Percentiles rank a stretch among this genome's conserved stretches.
Evolutionary conservation across 2,329 filamentous ascomycete genomes (phyloP).

Genomic region (Nothopassalora personata): DNA sequence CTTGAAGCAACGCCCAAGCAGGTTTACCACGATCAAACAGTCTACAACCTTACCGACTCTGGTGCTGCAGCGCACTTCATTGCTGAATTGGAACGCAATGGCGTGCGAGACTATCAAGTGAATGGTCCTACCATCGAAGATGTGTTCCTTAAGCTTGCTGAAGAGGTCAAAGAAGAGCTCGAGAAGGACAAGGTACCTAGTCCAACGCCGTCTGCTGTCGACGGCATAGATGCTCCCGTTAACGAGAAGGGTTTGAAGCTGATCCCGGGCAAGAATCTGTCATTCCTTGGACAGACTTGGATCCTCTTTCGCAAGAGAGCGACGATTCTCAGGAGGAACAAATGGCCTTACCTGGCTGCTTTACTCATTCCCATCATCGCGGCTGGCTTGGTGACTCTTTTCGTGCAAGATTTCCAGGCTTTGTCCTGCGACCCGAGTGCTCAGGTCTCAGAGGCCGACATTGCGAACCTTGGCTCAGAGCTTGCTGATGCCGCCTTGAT

Average conservation of each 20-base stretch:
- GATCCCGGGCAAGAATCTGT: conserved; percentile 66
- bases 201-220: conserved; percentile 19
- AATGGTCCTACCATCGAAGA: conserved; percentile 88
- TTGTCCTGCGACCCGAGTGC: conserved; percentile 44
- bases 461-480: conserved; percentile 19
- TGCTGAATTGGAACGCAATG: conserved; percentile 58
- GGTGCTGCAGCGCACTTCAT: conserved; percentile 67
- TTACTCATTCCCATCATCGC: conserved; percentile 74
- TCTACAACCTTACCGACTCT: conserved; percentile 67
- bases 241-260: conserved; percentile 34
- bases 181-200: conserved; percentile 26
- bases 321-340: conserved; percentile 72
- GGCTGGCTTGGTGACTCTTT: conserved; percentile 71
- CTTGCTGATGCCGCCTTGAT: conserved; percentile 27
- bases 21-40: conserved; percentile 62
- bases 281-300: conserved; percentile 63
- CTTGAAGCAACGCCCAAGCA: conserved; percentile 33
- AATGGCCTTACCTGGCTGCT: conserved; percentile 68
- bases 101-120: conserved; percentile 73
- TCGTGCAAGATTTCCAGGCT: conserved; percentile 55
- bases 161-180: conserved; percentile 62
- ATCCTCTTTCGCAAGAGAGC: conserved; percentile 74
- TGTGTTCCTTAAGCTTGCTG: conserved; percentile 80
- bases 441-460: conserved; percentile 19
- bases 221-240: conserved; percentile 9